A percentile compares a stretch with the other conserved stretches of the same genome.
Conservation (phyloP, 2,329 filamentous ascomycete genomes). For the Cercospora zeae-maydis region DNA sequence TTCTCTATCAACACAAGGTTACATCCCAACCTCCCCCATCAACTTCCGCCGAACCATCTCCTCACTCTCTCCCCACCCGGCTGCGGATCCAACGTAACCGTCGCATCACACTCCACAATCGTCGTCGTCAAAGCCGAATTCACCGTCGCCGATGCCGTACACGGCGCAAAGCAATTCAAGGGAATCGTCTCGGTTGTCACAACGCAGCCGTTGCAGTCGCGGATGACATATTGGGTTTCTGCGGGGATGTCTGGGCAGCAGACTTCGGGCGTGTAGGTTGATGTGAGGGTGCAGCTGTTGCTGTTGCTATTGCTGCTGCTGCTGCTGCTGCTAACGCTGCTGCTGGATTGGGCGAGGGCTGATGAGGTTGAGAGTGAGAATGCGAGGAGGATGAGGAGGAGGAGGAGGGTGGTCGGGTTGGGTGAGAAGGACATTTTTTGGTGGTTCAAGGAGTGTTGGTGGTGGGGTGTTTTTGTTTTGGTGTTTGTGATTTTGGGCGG, state of each 20-base stretch:
- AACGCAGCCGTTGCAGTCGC: constrained; percentile 6
- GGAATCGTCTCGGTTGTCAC: constrained; percentile 5
- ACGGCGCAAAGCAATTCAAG: constrained; percentile 12
- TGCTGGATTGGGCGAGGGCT: background rate
- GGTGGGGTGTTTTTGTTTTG: too few species aligned
- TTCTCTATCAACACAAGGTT: too few species aligned
- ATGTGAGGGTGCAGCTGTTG: constrained; percentile 7
- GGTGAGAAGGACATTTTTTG: background rate
- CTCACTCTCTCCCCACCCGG: background rate
- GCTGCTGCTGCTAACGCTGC: background rate
- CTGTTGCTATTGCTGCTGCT: background rate
- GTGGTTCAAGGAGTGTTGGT: too few species aligned
- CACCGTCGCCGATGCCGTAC: constrained; percentile 2
- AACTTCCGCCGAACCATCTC: background rate
- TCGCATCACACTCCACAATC: constrained; percentile 8
- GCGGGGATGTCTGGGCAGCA: constrained; percentile 13
- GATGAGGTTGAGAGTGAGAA: background rate
- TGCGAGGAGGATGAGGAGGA: background rate
- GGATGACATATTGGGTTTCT: constrained; percentile 1
- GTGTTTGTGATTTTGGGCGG: too few species aligned
- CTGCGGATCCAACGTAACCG: background rate
- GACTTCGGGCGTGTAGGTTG: constrained; percentile 1
- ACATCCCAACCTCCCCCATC: background rate
- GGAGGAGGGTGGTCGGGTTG: background rate
- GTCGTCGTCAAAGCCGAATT: constrained; percentile 7